These are phyloP conservation scores for Saccharomycopsis malanga DNA, from an alignment of 805 yeast genomes.

Conservation along the genomic window DNA sequence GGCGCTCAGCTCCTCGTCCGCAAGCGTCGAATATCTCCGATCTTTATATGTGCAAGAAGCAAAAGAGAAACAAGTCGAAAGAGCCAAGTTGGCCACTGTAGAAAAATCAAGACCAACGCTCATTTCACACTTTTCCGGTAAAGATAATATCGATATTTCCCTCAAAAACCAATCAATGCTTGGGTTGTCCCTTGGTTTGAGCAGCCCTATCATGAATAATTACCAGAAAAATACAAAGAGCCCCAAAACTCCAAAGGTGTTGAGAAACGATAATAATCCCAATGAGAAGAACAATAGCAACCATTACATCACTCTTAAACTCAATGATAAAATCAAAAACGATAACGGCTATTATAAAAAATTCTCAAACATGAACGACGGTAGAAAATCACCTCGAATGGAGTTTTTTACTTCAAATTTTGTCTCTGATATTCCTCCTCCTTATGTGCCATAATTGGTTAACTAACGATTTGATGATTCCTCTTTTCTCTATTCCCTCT, in stretches of 20 bases:
- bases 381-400: background rate
- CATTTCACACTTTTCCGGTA: background rate
- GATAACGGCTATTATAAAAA: constrained; percentile 5
- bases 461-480: no score
- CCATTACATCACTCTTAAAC: background rate
- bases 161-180: constrained; percentile 13
- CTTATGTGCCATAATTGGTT: constrained; percentile 16
- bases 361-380: constrained; percentile 1
- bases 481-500: no score
- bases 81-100: background rate
- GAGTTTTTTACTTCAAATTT: constrained; percentile 19
- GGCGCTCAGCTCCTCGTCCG: constrained; percentile 21
- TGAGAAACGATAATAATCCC: background rate
- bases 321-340: constrained; percentile 4
- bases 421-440: constrained; percentile 20
- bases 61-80: constrained; percentile 1
- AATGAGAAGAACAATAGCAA: background rate
- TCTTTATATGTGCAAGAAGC: constrained; percentile 10
- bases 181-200: constrained; percentile 14
- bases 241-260: no score
- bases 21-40: constrained; percentile 18
- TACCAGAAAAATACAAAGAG: background rate
- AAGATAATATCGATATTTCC: constrained; percentile 2
- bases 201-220: background rate
- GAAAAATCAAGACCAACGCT: background rate